Conservation (phyloP, 768 basidiomycete genomes). For the Lactarius sp. region DNA sequence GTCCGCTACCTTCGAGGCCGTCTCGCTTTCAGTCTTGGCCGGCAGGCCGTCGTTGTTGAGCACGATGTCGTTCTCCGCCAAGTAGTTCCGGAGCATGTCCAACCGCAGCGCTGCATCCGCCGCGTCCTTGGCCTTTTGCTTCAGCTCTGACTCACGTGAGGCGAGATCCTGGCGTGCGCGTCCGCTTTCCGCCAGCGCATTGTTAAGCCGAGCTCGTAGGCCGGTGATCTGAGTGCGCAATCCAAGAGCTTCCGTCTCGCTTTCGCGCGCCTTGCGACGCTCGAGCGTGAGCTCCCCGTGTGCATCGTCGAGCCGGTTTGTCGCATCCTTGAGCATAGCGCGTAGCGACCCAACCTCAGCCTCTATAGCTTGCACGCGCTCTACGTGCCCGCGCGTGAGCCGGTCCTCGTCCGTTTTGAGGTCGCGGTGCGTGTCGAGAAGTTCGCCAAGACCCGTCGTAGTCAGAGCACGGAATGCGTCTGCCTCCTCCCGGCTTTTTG, state of each 20-base stretch:
- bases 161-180: slow-evolving; percentile 64
- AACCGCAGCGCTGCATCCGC: slow-evolving; percentile 70
- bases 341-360: slow-evolving; percentile 71
- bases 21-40: slow-evolving; percentile 36
- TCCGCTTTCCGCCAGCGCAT: slow-evolving; percentile 61
- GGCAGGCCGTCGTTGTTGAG: slow-evolving; percentile 68
- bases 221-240: slow-evolving; percentile 71
- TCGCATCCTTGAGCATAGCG: slow-evolving; percentile 72
- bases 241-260: slow-evolving; percentile 57
- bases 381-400: slow-evolving; percentile 64
- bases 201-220: slow-evolving; percentile 68
- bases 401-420: slow-evolving; percentile 82
- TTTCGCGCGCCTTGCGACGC: slow-evolving; percentile 55
- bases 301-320: slow-evolving; percentile 63
- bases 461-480: slow-evolving; percentile 85
- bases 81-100: slow-evolving; percentile 75
- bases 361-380: slow-evolving; percentile 79
- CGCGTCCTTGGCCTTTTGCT: slow-evolving; percentile 57
- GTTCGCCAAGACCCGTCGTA: slow-evolving; percentile 77
- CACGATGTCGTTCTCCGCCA: slow-evolving; percentile 82
- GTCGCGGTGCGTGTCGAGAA: slow-evolving; percentile 84
- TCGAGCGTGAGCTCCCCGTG: slow-evolving; percentile 64
- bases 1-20: slow-evolving; percentile 53
- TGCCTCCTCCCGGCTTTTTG: slow-evolving; percentile 89
- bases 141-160: slow-evolving; percentile 59